Percentiles rank a stretch among this genome's conserved stretches.
phyloP scores from a whole-genome alignment of 305 asterid species.

The Solanum hybrid region DNA sequence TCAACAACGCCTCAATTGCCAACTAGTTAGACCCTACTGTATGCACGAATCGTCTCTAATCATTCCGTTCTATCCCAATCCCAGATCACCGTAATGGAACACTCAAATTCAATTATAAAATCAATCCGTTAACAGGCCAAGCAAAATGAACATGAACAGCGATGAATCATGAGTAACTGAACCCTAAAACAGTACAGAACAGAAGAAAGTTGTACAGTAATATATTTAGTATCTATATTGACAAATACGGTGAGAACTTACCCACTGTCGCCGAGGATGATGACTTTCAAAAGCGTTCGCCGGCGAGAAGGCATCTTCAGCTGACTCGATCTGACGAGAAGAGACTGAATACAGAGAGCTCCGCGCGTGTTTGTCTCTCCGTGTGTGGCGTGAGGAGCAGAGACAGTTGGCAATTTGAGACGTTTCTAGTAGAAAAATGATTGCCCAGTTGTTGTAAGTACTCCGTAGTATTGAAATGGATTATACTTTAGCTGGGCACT shows the following conservation, averaged over 20 bases:
- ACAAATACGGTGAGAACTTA: constrained; percentile 12
- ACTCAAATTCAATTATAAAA: neutral
- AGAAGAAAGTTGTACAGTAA: neutral
- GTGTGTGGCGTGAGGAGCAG: neutral
- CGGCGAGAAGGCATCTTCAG: constrained; percentile 73
- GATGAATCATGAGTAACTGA: neutral
- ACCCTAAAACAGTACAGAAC: neutral
- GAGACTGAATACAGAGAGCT: neutral
- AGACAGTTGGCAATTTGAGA: constrained; percentile 4
- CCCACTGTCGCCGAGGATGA: constrained; percentile 98
- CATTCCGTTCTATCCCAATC: neutral
- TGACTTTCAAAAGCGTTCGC: constrained; percentile 91
- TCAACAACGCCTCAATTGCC: neutral
- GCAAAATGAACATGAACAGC: neutral
- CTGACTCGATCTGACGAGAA: constrained; percentile 9
- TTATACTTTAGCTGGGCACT: neutral
- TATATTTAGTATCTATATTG: neutral
- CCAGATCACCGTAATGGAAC: neutral
- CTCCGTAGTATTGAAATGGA: neutral
- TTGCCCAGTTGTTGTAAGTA: neutral
- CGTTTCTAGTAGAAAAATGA: neutral
- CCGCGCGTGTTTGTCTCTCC: neutral
- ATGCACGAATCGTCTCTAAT: neutral
- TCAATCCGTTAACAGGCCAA: neutral
- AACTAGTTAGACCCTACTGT: neutral